Percentiles rank a stretch among this genome's conserved stretches.
These are phyloP conservation scores for Xylaria sp. DNA, from an alignment of 2,329 filamentous ascomycete genomes.

Conservation along the genomic window DNA sequence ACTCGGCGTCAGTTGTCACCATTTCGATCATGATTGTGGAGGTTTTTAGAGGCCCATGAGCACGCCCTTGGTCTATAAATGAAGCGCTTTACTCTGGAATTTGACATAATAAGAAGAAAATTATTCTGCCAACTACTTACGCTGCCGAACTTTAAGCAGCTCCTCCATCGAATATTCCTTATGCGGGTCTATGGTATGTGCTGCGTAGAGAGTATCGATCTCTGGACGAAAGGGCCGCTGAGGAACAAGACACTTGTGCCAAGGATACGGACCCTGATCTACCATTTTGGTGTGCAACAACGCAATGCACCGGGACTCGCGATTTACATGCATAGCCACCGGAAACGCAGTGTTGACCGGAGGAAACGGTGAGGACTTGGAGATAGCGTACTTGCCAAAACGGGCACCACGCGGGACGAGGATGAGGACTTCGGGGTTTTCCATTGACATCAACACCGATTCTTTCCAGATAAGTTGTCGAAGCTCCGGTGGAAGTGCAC, in stretches of 20 bases:
- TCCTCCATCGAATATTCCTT: background rate
- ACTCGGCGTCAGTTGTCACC: background rate
- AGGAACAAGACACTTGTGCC: slow-evolving; percentile 25
- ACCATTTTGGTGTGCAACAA: background rate
- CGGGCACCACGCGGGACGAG: background rate
- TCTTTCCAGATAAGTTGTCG: slow-evolving; percentile 37
- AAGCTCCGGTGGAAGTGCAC: slow-evolving; percentile 35
- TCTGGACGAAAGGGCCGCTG: slow-evolving; percentile 35
- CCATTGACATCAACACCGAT: slow-evolving; percentile 18
- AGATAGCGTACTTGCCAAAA: background rate
- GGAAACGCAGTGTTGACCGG: slow-evolving; percentile 33
- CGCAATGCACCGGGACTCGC: slow-evolving; percentile 28
- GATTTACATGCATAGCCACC: slow-evolving; percentile 30
- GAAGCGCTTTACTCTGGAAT: background rate
- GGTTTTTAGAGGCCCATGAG: background rate
- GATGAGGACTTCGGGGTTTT: slow-evolving; percentile 34
- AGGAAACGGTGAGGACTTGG: background rate
- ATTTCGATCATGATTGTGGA: too few relatives aligned
- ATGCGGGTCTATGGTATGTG: background rate
- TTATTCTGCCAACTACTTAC: background rate
- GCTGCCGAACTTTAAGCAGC: slow-evolving; percentile 4
- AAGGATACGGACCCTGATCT: slow-evolving; percentile 2
- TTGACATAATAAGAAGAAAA: background rate
- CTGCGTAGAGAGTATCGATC: slow-evolving; percentile 35
- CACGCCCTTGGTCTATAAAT: background rate